Conservation (phyloP, 805 yeast genomes). For the Candida easanensis region DNA sequence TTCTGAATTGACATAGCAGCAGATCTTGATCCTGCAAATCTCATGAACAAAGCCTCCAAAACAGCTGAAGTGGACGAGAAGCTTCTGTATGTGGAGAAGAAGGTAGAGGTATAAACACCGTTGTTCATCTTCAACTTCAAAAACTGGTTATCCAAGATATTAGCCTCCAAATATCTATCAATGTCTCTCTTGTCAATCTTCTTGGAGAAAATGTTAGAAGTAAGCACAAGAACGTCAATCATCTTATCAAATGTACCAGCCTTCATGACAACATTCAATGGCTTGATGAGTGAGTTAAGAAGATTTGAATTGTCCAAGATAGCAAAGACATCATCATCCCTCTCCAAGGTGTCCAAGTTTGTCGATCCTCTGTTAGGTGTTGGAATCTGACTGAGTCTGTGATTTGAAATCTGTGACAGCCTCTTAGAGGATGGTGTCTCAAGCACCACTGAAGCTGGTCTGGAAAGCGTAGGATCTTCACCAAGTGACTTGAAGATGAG, state of each 20-base stretch:
- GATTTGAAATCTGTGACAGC: slow-evolving; percentile 35
- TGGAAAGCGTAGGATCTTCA: slow-evolving; percentile 29
- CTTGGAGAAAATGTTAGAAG: slow-evolving; percentile 55
- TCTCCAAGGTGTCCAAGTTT: slow-evolving; percentile 5
- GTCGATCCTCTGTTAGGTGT: slow-evolving; percentile 11
- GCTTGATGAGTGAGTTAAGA: slow-evolving; percentile 28
- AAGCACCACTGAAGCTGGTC: slow-evolving; percentile 46
- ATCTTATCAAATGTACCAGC: slow-evolving; percentile 74
- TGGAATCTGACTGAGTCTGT: slow-evolving; percentile 21
- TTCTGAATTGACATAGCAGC: slow-evolving; percentile 54
- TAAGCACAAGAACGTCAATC: slow-evolving; percentile 75
- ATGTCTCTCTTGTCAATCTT: slow-evolving; percentile 42
- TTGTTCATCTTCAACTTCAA: slow-evolving; percentile 57
- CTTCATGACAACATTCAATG: slow-evolving; percentile 48
- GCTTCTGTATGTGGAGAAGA: slow-evolving; percentile 66
- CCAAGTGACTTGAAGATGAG: slow-evolving; percentile 57
- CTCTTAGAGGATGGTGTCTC: slow-evolving; percentile 44
- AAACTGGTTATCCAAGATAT: slow-evolving; percentile 37
- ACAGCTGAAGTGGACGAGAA: slow-evolving; percentile 57
- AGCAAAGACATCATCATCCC: slow-evolving; percentile 33
- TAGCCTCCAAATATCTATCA: slow-evolving; percentile 35
- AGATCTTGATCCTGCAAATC: slow-evolving; percentile 61
- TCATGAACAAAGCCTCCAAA: slow-evolving; percentile 47
- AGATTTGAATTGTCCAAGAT: slow-evolving; percentile 28
- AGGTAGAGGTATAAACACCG: slow-evolving; percentile 60